phyloP scores from a whole-genome alignment of 371 early-diverging fungal species.

The Circinella umbellata region DNA sequence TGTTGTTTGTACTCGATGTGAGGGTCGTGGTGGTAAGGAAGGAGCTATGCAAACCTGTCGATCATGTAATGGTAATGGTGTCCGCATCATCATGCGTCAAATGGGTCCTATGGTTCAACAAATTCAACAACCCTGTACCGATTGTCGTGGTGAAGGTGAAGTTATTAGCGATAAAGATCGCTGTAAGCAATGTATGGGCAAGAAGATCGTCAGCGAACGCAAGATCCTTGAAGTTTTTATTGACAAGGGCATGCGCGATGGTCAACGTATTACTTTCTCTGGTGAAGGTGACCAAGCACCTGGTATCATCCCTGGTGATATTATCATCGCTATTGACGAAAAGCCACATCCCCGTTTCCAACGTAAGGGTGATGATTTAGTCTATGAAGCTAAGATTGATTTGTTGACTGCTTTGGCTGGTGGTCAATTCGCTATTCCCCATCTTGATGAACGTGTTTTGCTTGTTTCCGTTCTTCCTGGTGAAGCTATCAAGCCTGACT shows the following conservation, averaged over 20 bases:
- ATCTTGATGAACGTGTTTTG: slow-evolving; percentile 90
- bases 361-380: slow-evolving; percentile 89
- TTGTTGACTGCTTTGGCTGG: slow-evolving; percentile 93
- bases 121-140: slow-evolving; percentile 92
- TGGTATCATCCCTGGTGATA: slow-evolving; percentile 77
- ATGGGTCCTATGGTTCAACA: slow-evolving; percentile 98
- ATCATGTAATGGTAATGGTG: slow-evolving; percentile 86
- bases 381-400: slow-evolving; percentile 84
- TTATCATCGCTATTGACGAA: slow-evolving; percentile 91
- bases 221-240: slow-evolving; percentile 88
- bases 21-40: slow-evolving; percentile 83
- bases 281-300: slow-evolving; percentile 93
- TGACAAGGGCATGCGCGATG: slow-evolving; percentile 96
- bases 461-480: slow-evolving; percentile 88
- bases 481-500: slow-evolving; percentile 87
- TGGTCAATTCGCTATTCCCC: slow-evolving; percentile 86
- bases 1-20: slow-evolving; percentile 80
- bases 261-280: slow-evolving; percentile 89
- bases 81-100: slow-evolving; percentile 86
- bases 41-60: slow-evolving; percentile 75
- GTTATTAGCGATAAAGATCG: slow-evolving; percentile 83
- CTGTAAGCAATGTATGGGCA: slow-evolving; percentile 88
- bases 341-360: slow-evolving; percentile 87
- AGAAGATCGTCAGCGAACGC: slow-evolving; percentile 77
- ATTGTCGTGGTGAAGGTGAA: slow-evolving; percentile 90